phyloP scores from a whole-genome alignment of 495 filamentous ascomycete species.

The Penicillium longicatenatum region DNA sequence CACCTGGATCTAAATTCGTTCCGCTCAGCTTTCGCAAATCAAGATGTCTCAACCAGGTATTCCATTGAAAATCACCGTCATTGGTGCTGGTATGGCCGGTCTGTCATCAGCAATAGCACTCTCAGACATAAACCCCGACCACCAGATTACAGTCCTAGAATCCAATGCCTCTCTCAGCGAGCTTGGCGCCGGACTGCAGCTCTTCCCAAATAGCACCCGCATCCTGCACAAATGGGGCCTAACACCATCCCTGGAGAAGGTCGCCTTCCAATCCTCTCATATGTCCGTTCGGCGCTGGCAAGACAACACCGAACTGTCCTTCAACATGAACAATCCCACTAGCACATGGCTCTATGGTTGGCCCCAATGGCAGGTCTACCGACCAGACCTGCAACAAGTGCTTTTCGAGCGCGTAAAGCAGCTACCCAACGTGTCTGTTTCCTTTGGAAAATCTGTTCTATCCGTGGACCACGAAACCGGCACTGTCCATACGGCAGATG shows the following conservation, averaged over 20 bases:
- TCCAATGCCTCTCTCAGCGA: slow-evolving; percentile 19
- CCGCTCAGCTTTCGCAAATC: no score
- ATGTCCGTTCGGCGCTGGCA: slow-evolving; percentile 18
- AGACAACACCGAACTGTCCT: slow-evolving; percentile 15
- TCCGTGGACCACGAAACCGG: slow-evolving; percentile 13
- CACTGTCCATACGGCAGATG: slow-evolving; percentile 11
- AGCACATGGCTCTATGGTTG: slow-evolving; percentile 19
- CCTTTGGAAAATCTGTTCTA: slow-evolving; percentile 13
- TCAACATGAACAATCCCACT: slow-evolving; percentile 19
- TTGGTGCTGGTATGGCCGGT: slow-evolving; percentile 20
- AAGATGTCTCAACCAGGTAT: not conserved
- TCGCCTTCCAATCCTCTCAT: slow-evolving; percentile 16
- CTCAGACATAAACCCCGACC: slow-evolving; percentile 11
- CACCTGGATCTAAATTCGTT: no score
- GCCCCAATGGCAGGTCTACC: slow-evolving; percentile 18
- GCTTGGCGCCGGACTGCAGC: slow-evolving; percentile 16
- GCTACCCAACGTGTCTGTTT: slow-evolving; percentile 12
- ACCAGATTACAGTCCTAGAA: slow-evolving; percentile 15
- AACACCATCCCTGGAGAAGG: slow-evolving; percentile 11
- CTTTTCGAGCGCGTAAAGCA: slow-evolving; percentile 17
- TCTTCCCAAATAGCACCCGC: slow-evolving; percentile 19
- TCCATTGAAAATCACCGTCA: slow-evolving; percentile 20
- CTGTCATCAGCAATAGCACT: slow-evolving; percentile 20
- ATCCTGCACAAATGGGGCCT: slow-evolving; percentile 18
- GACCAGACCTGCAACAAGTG: slow-evolving; percentile 17